Conservation (phyloP, 768 basidiomycete genomes). For the Rhizopogon rudus region DNA sequence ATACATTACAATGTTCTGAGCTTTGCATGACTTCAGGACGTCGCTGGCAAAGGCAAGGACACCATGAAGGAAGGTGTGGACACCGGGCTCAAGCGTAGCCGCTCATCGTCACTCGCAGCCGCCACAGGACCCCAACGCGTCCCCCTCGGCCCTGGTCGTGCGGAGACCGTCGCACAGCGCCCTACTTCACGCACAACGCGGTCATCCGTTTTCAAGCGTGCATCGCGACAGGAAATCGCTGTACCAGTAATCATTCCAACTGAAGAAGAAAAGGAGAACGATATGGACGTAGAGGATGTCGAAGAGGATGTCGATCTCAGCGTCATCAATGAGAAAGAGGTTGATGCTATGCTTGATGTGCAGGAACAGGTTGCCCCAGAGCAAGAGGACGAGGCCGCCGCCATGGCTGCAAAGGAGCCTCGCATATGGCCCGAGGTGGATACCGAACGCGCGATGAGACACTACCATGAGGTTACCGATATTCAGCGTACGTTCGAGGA, state of each 20-base stretch:
- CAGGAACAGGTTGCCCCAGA: slow-evolving; percentile 37
- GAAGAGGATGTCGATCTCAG: slow-evolving; percentile 38
- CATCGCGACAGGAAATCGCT: slow-evolving; percentile 35
- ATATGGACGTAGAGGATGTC: slow-evolving; percentile 51
- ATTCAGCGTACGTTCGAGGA: slow-evolving; percentile 63
- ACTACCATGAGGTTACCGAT: slow-evolving; percentile 57
- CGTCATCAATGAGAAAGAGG: slow-evolving; percentile 49
- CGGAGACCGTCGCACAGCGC: slow-evolving; percentile 38
- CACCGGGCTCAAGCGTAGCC: slow-evolving; percentile 49
- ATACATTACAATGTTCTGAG: background rate
- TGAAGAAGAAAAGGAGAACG: slow-evolving; percentile 44
- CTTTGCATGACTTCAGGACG: slow-evolving; percentile 32
- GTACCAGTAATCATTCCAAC: slow-evolving; percentile 38
- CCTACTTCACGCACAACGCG: slow-evolving; percentile 25
- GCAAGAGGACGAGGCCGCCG: slow-evolving; percentile 25
- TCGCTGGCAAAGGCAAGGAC: slow-evolving; percentile 53
- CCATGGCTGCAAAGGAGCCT: slow-evolving; percentile 32
- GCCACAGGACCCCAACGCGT: slow-evolving; percentile 63
- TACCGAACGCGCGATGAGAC: slow-evolving; percentile 53
- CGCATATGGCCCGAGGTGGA: slow-evolving; percentile 73
- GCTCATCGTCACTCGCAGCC: slow-evolving; percentile 61
- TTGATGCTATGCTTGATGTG: slow-evolving; percentile 59
- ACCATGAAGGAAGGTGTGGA: slow-evolving; percentile 51
- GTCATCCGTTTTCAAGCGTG: slow-evolving; percentile 35
- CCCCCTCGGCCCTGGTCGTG: slow-evolving; percentile 58